phyloP scores from a whole-genome alignment of 2,329 filamentous ascomycete genomes.

The Sporothrix luriei region DNA sequence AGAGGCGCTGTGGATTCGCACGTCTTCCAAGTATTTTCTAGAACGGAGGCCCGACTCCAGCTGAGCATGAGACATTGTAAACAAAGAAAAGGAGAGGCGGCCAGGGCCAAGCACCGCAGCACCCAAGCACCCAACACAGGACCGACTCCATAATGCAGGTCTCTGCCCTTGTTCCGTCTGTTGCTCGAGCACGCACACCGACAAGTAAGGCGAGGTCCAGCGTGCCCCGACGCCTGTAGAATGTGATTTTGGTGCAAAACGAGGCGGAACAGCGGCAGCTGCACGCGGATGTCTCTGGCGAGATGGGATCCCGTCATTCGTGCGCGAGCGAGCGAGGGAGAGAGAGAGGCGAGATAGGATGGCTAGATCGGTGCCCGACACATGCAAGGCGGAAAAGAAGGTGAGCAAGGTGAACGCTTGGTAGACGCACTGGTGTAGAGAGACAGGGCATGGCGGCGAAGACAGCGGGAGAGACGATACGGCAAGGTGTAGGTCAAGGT shows the following conservation, averaged over 20 bases:
- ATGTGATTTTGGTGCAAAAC: neutral
- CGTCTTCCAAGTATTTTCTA: constrained; percentile 26
- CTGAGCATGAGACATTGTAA: constrained; percentile 25
- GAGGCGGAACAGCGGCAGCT: constrained; percentile 14
- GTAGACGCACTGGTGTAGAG: no score
- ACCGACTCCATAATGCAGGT: constrained; percentile 4
- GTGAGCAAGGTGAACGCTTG: constrained; percentile 18
- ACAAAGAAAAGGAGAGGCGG: constrained; percentile 27
- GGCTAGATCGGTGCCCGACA: constrained; percentile 5
- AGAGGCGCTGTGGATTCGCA: neutral
- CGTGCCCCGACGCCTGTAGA: neutral
- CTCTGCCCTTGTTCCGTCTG: neutral
- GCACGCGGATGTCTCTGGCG: constrained; percentile 12
- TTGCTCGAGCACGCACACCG: constrained; percentile 22
- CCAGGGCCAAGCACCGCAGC: neutral
- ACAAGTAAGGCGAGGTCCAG: neutral
- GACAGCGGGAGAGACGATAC: neutral
- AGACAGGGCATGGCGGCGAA: neutral
- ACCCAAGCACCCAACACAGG: neutral
- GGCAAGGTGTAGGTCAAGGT: constrained; percentile 27
- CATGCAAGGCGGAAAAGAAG: constrained; percentile 8
- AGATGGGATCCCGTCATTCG: constrained; percentile 4
- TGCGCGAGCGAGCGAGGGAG: neutral
- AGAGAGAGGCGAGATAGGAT: neutral
- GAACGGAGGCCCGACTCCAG: constrained; percentile 25